Percentiles rank a stretch among this genome's conserved stretches.
Evolutionary conservation across 1,284 basidiomycete genomes (phyloP).

Genomic region (Pseudozyma flocculosa): DNA sequence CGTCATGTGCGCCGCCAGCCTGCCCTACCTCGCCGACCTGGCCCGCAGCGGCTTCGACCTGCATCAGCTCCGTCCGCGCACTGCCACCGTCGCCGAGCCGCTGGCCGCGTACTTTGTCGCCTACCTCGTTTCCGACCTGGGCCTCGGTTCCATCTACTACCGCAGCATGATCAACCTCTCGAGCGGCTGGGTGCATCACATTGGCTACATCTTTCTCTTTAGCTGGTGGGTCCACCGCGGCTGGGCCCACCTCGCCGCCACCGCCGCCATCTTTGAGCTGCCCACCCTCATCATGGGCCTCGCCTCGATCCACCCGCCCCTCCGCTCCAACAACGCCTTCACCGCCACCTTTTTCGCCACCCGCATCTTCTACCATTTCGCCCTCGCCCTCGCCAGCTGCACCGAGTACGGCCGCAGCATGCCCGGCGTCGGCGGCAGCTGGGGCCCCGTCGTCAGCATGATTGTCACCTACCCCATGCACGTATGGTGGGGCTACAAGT

Average conservation of each 20-base stretch:
- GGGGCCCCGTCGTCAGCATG: conserved; percentile 39
- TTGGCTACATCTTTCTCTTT: conserved; percentile 48
- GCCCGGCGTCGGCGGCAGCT: conserved; percentile 35
- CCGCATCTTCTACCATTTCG: conserved; percentile 51
- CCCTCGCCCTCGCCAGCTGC: conserved; percentile 33
- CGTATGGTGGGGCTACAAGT: conserved; percentile 56
- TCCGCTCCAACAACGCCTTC: conserved; percentile 56
- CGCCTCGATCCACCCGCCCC: conserved; percentile 42
- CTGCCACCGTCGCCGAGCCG: conserved; percentile 38
- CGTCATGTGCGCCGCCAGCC: conserved; percentile 43
- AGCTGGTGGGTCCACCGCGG: conserved; percentile 44
- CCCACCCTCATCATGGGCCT: conserved; percentile 56
- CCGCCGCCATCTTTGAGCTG: conserved; percentile 51
- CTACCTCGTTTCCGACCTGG: conserved; percentile 51
- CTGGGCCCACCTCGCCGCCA: conserved; percentile 46
- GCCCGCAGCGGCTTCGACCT: conserved; percentile 43
- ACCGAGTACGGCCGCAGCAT: conserved; percentile 39
- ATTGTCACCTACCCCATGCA: conserved; percentile 55
- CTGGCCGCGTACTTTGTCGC: conserved; percentile 51
- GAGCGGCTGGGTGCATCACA: conserved; percentile 55
- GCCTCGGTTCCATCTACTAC: conserved; percentile 52
- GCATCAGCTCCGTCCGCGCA: conserved; percentile 29
- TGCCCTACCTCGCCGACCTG: conserved; percentile 51
- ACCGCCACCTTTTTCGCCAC: conserved; percentile 53
- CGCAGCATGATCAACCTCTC: conserved; percentile 53